Evolutionary conservation across 2,329 filamentous ascomycete species (phyloP), one percentile per base, ranked within the genome.

Genomic region (Cercospora brassicicola): DNA sequence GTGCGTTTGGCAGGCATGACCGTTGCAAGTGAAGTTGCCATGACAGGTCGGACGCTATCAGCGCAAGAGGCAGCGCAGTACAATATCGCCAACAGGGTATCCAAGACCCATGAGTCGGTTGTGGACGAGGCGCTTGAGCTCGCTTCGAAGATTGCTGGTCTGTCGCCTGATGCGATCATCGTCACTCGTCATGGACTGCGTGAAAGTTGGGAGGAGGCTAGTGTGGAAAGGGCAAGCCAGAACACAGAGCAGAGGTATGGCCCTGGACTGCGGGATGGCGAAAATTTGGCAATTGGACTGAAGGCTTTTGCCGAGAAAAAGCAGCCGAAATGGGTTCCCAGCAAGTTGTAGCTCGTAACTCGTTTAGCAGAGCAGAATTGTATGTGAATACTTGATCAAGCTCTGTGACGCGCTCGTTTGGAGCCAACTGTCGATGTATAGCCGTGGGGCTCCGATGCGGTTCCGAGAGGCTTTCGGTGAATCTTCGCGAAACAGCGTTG

Each of bases 231-330:
- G 36, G 78, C 82, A 39, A 74, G 73, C 51, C 81, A 82, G 74
- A 65, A 81, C 18, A 82, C 80, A 0, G 74, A 81, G 33, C 78
- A 84, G 66, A 74, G 79, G 45, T 85, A 81, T 71, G 80, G 76
- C 15, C 75, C 78, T 57, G 74, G 72, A 4, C 72, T 86, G 64
- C 72, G 82, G 56, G 73, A 78, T 36, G 81, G 83, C 0, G 81
- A 84, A 67, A 86, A 86, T 76, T 77, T 84, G n/a, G 75, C 79
- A 15, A 83, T 85, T 69, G 84, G 84, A 1, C 71, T 86, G 62
- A 78, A 76, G 67, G 85, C 85, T 4, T 88, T 87, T 79, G 80
- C 81, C 39, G 79, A 83, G 74, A 86, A 85, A 78, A 78, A 82
- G 72, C 77, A 80, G 71, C 84, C 84, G 18, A 73, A 80, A 28